Evolutionary conservation across 2,329 filamentous ascomycete genomes (phyloP), one percentile per base, ranked within the genome.

Genomic region (Aspergillus terreus): DNA sequence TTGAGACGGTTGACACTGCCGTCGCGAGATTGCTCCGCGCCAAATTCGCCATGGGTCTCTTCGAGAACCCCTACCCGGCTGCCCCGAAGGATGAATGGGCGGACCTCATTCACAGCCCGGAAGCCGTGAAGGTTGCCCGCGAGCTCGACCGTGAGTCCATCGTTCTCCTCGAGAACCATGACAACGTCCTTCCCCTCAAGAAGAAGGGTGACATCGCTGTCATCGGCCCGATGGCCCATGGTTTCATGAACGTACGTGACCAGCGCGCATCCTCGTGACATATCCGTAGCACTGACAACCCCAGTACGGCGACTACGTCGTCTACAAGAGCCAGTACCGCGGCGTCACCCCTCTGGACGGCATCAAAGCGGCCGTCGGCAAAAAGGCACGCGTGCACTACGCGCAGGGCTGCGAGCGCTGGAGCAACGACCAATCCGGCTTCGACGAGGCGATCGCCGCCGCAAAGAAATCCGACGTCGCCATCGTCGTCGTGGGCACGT

Each of bases 141-240:
- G 76, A 85, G 56, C 71, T 88, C 2, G 85, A 87, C 52, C 76
- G 79, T 1, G 85, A 88, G 63, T 82, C 79, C 21, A 83, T 84
- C 40, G 77, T 84, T 4, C 72, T 84, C 7, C 73, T 84, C 1
- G 81, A 84, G 67, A 84, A 84, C 61, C 79, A 82, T 50, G 70
- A 81, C 35, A 69, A 74, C 11, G 63, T 74, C 3, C 71, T 84
- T 6, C 82, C 82, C 0, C 56, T 84, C 43, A 78, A 77, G 56
- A 88, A 86, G 63, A 76, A 80, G 6, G 84, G 84, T n/a, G 83
- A 81, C 14, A 77, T 90, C 52, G 86, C 86, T 4, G 83, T 90
- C 14, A 87, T 90, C 60, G 87, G 87, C 0, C 86, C 86, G 2
- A 90, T 90, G 82, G 86, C 84, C 1, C 80, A 86, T 58, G 84